Evolutionary conservation across 2,329 filamentous ascomycete genomes (phyloP), one percentile per base, ranked within the genome.

Genomic region (Rhynchosporium agropyri): DNA sequence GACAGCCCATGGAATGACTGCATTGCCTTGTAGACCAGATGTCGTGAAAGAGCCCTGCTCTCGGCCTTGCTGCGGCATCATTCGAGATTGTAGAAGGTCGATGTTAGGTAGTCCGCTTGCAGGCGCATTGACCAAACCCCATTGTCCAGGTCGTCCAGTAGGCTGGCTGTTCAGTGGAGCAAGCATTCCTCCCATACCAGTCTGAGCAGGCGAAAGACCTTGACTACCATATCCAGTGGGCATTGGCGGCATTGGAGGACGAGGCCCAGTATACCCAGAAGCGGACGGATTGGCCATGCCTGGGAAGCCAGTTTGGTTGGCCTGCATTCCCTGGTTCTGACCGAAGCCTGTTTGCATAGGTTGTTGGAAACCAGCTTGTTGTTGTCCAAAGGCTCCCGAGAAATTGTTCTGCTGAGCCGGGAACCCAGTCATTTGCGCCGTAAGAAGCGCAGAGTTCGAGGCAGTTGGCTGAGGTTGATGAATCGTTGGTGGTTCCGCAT

Each of bases 71-170:
- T 99, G 94, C 28, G 95, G 95, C 94, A 99, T 98, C 87, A 99
- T 95, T 66, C 92, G 90, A 62, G 92, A 89, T 72, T 96, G 92
- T 57, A 99, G 79, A 28, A 91, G 90, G 74, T 97, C 92, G 58
- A 99, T 96, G 71, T 97, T 97, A 1, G 95, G 95, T 66, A 99
- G 79, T 1, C 94, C 95, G 46, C 87, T 89, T 4, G 93, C 85
- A 1, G 95, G 95, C 1, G 92, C 90, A 76, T 99, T 99, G 38
- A 98, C 95, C 60, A 98, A 85, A n/a, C 95, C 95, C 95, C 95
- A 99, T 75, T 98, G 95, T 13, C 95, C 95, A 5, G 95, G 94
- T 42, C 86, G 81, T 10, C 95, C 95, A 2, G 95, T 99, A 4
- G 95, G 95, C 74, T 99, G 95, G n/a, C 92, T 88, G 71, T 96